Conservation (phyloP, 139 green algal species). For the Chlamydomonas sp. region DNA sequence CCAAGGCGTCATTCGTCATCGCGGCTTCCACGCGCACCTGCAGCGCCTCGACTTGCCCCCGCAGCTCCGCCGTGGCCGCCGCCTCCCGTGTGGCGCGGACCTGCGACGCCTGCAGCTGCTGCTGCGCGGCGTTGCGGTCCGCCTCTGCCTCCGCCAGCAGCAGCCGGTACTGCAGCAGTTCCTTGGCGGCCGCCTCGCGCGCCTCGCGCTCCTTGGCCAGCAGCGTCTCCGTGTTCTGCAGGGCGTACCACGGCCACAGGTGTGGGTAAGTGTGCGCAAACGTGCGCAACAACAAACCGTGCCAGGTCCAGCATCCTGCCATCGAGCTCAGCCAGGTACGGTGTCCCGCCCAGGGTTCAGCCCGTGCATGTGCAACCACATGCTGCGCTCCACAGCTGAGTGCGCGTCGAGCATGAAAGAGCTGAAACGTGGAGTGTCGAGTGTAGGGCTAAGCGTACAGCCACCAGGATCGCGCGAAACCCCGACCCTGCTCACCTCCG, state of each 20-base stretch:
- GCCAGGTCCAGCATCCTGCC: too few species aligned
- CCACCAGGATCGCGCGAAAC: not conserved
- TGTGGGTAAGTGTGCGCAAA: not conserved
- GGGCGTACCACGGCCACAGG: not conserved
- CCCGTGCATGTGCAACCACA: too few species aligned
- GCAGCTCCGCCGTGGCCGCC: slow-evolving; percentile 22
- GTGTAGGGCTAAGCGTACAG: too few species aligned
- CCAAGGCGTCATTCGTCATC: not conserved
- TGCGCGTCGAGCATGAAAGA: too few species aligned
- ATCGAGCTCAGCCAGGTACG: too few species aligned
- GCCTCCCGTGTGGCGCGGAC: slow-evolving; percentile 24
- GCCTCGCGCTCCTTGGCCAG: slow-evolving; percentile 29
- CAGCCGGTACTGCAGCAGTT: slow-evolving; percentile 51
- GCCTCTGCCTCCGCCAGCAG: slow-evolving; percentile 52
- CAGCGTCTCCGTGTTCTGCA: slow-evolving; percentile 40
- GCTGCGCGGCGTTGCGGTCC: not conserved
- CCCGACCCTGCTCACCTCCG: slow-evolving; percentile 20
- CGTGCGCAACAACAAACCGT: not conserved
- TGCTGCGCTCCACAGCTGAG: too few species aligned
- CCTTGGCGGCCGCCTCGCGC: slow-evolving; percentile 41
- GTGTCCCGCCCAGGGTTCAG: too few species aligned
- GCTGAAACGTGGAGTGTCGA: too few species aligned
- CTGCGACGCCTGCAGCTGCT: slow-evolving; percentile 1
- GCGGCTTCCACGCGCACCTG: slow-evolving; percentile 5
- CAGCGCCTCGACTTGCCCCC: slow-evolving; percentile 19